A percentile compares a stretch with the other conserved stretches of the same genome.
These are phyloP conservation scores for Petunia hybrid DNA, from an alignment of 305 asterid genomes.

Conservation along the genomic window DNA sequence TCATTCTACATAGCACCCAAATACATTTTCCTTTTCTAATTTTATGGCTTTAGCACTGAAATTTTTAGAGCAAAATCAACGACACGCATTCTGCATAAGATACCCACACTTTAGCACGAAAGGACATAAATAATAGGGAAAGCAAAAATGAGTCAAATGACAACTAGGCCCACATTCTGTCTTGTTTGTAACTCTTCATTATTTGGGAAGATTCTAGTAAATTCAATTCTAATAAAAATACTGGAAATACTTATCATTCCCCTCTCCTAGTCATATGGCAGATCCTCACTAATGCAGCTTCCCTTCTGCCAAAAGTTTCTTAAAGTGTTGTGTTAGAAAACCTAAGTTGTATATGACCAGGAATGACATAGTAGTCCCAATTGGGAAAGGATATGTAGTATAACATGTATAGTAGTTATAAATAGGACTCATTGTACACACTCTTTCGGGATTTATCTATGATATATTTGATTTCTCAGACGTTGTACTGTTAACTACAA, in stretches of 20 bases:
- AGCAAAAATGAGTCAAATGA: not conserved
- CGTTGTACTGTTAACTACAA: no score
- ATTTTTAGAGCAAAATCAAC: not conserved
- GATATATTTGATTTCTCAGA: no score
- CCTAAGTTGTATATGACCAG: no score
- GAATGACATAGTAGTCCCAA: no score
- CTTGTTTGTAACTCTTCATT: not conserved
- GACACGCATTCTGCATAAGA: no score
- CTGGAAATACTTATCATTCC: not conserved
- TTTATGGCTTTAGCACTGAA: not conserved
- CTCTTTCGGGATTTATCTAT: no score
- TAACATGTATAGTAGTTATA: no score
- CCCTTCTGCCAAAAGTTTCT: constrained; percentile 6
- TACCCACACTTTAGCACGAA: not conserved
- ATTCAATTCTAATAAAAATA: not conserved
- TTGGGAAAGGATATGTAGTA: no score
- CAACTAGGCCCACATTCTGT: not conserved
- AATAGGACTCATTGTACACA: no score
- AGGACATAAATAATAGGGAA: not conserved
- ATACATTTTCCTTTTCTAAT: not conserved
- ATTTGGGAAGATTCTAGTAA: constrained; percentile 9
- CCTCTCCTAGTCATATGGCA: not conserved
- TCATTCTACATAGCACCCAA: not conserved
- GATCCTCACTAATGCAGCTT: not conserved
- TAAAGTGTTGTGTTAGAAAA: no score